phyloP scores from a whole-genome alignment of 2,329 filamentous ascomycete species.

The Arthrobotrys megalospora region DNA sequence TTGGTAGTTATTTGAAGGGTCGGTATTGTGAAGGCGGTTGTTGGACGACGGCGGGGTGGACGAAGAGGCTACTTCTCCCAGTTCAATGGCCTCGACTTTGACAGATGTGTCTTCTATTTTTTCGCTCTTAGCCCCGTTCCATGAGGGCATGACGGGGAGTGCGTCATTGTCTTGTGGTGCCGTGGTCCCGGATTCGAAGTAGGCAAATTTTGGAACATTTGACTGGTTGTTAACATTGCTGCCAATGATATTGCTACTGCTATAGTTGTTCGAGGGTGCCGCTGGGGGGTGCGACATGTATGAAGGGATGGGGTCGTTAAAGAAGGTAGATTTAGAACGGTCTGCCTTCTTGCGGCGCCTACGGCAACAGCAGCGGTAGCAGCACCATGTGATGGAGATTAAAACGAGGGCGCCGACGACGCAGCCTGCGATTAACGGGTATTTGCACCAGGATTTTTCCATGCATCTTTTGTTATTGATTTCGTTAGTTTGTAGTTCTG shows the following conservation, averaged over 20 bases:
- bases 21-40: conserved; percentile 27
- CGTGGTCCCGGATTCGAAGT: conserved; percentile 61
- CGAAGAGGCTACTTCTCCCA: conserved; percentile 46
- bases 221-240: conserved; percentile 6
- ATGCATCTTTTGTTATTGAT: conserved; percentile 43
- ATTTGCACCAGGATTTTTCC: conserved; percentile 61
- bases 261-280: neutral
- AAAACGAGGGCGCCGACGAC: conserved; percentile 63
- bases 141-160: conserved; percentile 64
- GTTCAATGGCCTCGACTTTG: conserved; percentile 57
- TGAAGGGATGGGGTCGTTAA: conserved; percentile 50
- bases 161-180: conserved; percentile 61
- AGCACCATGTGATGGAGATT: conserved; percentile 63
- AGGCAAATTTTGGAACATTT: conserved; percentile 62
- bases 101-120: conserved; percentile 60
- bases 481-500: conserved; percentile 2
- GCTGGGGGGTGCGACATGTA: conserved; percentile 42
- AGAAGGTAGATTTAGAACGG: conserved; percentile 56
- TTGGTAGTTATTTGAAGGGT: conserved; percentile 30
- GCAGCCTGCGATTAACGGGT: conserved; percentile 64
- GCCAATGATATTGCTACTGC: conserved; percentile 34
- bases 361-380: conserved; percentile 63
- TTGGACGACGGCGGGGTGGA: conserved; percentile 29
- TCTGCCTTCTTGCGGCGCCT: conserved; percentile 43
- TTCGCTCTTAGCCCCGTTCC: conserved; percentile 62